Conservation (phyloP, 2,329 filamentous ascomycete genomes). For the Claviceps maximensis region DNA sequence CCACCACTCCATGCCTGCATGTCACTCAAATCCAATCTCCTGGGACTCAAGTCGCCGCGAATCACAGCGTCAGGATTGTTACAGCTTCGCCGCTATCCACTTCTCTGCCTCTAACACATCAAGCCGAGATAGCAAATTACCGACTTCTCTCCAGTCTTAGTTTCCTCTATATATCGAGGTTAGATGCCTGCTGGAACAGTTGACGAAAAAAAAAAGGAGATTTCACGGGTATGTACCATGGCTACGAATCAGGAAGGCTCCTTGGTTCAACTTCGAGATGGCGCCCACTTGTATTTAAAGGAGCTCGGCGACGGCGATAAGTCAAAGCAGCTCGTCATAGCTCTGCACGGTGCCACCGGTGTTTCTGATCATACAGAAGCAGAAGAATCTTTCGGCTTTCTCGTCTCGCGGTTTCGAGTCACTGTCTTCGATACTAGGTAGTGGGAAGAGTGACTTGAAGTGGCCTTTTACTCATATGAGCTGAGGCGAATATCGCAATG, state of each 20-base stretch:
- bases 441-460: slow-evolving; percentile 12
- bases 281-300: slow-evolving; percentile 9
- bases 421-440: slow-evolving; percentile 14
- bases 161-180: neutral
- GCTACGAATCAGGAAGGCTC: neutral
- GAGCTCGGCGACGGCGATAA: slow-evolving; percentile 8
- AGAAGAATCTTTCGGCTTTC: slow-evolving; percentile 9
- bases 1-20: no score
- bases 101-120: no score
- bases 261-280: slow-evolving; percentile 11
- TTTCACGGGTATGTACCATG: neutral
- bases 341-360: slow-evolving; percentile 13
- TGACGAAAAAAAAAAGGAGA: neutral
- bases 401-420: slow-evolving; percentile 10
- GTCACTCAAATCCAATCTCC: no score
- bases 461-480: slow-evolving; percentile 13
- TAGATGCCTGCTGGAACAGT: neutral
- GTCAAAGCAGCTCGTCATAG: slow-evolving; percentile 11
- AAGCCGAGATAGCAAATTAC: neutral
- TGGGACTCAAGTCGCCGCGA: neutral
- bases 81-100: neutral
- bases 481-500: slow-evolving; percentile 9
- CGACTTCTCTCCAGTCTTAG: neutral
- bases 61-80: neutral
- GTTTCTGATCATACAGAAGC: slow-evolving; percentile 12